phyloP scores from a whole-genome alignment of 2,329 filamentous ascomycete species.

The Paecilomyces niveus region DNA sequence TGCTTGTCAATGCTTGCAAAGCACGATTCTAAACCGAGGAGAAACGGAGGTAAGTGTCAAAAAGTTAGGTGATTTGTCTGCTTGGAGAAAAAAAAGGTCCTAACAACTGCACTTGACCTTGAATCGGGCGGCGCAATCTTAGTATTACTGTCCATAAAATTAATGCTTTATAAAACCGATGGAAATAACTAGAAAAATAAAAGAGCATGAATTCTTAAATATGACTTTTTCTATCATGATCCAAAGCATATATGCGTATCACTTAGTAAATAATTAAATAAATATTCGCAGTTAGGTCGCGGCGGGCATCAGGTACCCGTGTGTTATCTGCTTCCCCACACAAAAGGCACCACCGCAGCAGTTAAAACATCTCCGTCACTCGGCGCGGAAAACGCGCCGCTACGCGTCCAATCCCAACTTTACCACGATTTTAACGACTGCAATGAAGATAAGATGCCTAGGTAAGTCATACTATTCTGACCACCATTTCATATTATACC shows the following conservation, averaged over 20 bases:
- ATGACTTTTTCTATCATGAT: no score
- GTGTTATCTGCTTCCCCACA: background rate
- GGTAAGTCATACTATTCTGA: conserved; percentile 15
- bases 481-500: background rate
- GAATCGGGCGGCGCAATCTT: background rate
- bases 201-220: no score
- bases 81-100: background rate
- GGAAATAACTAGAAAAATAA: no score
- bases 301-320: background rate
- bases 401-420: conserved; percentile 22
- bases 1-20: conserved; percentile 29
- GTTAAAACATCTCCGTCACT: conserved; percentile 4
- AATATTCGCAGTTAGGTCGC: background rate
- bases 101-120: background rate
- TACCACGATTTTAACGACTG: conserved; percentile 14
- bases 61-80: background rate
- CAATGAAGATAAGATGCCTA: conserved; percentile 30
- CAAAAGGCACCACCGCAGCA: background rate
- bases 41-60: background rate
- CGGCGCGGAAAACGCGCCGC: conserved; percentile 25
- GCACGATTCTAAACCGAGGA: conserved; percentile 20
- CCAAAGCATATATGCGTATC: background rate
- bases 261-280: background rate
- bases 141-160: background rate
- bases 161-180: background rate